Percentiles rank a stretch among this genome's conserved stretches.
These are phyloP conservation scores for Phlebopus sp. DNA, from an alignment of 1,284 basidiomycete species.

Conservation along the genomic window DNA sequence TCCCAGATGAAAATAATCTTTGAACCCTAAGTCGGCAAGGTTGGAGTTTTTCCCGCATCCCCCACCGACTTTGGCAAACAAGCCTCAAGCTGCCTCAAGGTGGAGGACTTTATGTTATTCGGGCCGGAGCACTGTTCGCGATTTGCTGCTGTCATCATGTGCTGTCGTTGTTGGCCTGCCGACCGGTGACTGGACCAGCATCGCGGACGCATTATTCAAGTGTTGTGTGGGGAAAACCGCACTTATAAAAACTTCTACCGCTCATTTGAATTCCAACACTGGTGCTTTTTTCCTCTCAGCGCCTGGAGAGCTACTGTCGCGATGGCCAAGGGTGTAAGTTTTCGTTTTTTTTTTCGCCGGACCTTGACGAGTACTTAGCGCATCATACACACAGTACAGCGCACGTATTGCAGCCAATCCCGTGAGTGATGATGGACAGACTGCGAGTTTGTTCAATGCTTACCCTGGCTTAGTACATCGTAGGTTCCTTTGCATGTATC, in stretches of 20 bases:
- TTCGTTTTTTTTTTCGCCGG: not conserved
- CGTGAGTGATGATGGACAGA: constrained; percentile 28
- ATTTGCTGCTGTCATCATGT: no score
- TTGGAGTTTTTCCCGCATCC: no score
- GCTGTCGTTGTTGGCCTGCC: no score
- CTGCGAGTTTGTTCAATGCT: constrained; percentile 1
- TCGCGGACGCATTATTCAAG: no score
- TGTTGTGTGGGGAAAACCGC: not conserved
- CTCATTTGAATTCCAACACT: not conserved
- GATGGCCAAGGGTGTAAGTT: constrained; percentile 27
- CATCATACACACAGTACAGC: constrained; percentile 42
- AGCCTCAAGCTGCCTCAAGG: no score
- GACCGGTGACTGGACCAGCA: no score
- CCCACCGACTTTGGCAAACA: no score
- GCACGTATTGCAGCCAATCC: constrained; percentile 50
- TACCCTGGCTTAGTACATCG: constrained; percentile 47
- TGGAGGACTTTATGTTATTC: no score
- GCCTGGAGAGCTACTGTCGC: not conserved
- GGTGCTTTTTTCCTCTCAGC: not conserved
- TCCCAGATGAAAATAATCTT: no score
- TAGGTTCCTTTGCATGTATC: constrained; percentile 78
- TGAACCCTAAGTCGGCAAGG: no score
- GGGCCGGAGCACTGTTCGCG: no score
- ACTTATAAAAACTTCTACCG: constrained; percentile 13
- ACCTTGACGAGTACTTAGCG: constrained; percentile 9